Evolutionary conservation across 306 rosid species (phyloP).

Genomic region (Cicer cuneatum): DNA sequence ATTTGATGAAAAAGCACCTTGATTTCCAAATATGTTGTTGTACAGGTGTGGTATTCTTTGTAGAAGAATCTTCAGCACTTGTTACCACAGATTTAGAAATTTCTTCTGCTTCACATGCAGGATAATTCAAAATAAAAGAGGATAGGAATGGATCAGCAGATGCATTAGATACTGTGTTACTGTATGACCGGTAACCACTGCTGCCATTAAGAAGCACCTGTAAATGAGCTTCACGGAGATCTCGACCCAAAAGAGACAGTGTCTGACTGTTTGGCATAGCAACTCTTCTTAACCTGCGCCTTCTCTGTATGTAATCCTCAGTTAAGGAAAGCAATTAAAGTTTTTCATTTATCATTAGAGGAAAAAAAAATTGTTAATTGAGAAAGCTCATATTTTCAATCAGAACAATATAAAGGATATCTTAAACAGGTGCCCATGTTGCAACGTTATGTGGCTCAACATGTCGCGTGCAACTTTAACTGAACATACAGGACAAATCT

Average conservation of each 20-base stretch:
- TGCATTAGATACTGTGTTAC: slow-evolving; percentile 58
- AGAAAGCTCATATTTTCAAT: slow-evolving; percentile 11
- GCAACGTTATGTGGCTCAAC: slow-evolving; percentile 89
- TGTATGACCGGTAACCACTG: slow-evolving; percentile 65
- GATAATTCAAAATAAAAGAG: slow-evolving; percentile 85
- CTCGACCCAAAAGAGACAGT: slow-evolving; percentile 75
- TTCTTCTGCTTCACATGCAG: slow-evolving; percentile 87
- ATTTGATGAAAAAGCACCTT: slow-evolving; percentile 59
- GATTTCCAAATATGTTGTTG: slow-evolving; percentile 85
- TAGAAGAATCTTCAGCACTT: slow-evolving; percentile 64
- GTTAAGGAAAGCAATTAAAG: slow-evolving; percentile 61
- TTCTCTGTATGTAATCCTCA: slow-evolving; percentile 80
- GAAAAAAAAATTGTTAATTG: not conserved
- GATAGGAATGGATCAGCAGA: slow-evolving; percentile 86
- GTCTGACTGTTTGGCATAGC: slow-evolving; percentile 82
- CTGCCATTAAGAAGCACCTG: slow-evolving; percentile 83
- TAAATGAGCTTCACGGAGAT: slow-evolving; percentile 96
- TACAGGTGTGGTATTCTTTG: slow-evolving; percentile 56
- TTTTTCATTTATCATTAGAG: slow-evolving; percentile 18
- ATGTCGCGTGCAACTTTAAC: slow-evolving; percentile 87
- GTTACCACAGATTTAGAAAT: slow-evolving; percentile 83
- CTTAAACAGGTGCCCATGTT: slow-evolving; percentile 93
- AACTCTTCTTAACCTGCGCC: slow-evolving; percentile 83
- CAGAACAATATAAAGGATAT: slow-evolving; percentile 68
- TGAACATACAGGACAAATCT: slow-evolving; percentile 95